These are phyloP conservation scores for Inosperma sp. DNA, from an alignment of 768 basidiomycete genomes.

Conservation along the genomic window DNA sequence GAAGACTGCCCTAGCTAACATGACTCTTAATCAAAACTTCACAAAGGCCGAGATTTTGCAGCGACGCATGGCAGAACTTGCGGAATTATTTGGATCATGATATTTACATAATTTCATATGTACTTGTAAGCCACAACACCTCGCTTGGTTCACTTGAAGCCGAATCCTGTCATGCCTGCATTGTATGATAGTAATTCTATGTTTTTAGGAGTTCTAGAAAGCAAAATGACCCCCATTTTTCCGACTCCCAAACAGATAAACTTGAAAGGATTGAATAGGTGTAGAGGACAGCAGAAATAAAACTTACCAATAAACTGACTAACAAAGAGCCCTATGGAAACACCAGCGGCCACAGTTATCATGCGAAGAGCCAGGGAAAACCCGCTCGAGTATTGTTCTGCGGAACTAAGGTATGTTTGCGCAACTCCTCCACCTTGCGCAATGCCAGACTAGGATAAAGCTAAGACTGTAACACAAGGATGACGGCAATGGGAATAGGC, in stretches of 20 bases:
- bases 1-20: slow-evolving; percentile 91
- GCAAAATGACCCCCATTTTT: slow-evolving; percentile 74
- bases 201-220: slow-evolving; percentile 40
- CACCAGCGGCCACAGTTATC: slow-evolving; percentile 81
- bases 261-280: slow-evolving; percentile 21
- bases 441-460: slow-evolving; percentile 55
- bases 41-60: slow-evolving; percentile 85
- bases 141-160: too few relatives aligned
- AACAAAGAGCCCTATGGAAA: slow-evolving; percentile 79
- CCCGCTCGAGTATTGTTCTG: slow-evolving; percentile 69
- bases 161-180: too few relatives aligned
- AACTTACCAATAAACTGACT: slow-evolving; percentile 60
- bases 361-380: slow-evolving; percentile 77
- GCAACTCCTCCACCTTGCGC: slow-evolving; percentile 70
- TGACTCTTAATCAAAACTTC: slow-evolving; percentile 84
- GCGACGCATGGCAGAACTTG: slow-evolving; percentile 84
- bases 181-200: slow-evolving; percentile 4
- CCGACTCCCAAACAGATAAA: slow-evolving; percentile 70
- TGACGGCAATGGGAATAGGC: slow-evolving; percentile 26
- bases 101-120: slow-evolving; percentile 22
- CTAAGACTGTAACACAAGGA: slow-evolving; percentile 4
- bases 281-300: background rate
- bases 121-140: too few relatives aligned
- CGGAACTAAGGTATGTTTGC: slow-evolving; percentile 54
- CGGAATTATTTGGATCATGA: slow-evolving; percentile 59